Conservation (phyloP, 2,329 filamentous ascomycete genomes). For the Sordariomycetes sp. region DNA sequence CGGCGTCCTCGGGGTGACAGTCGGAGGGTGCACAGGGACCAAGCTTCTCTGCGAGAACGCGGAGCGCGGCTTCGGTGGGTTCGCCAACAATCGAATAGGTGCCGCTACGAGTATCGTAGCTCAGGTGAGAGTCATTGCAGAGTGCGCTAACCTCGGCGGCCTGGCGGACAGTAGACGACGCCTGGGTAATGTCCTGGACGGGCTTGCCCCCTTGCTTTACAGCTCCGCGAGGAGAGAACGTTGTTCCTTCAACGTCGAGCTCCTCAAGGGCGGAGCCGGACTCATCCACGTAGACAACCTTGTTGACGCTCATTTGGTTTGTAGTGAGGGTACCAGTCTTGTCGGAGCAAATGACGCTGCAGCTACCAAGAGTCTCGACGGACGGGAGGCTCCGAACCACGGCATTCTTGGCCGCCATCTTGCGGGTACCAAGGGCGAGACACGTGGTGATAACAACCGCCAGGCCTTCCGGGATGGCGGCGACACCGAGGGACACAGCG, state of each 20-base stretch:
- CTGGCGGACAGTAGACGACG: slow-evolving; percentile 68
- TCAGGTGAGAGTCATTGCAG: slow-evolving; percentile 81
- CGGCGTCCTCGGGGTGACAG: slow-evolving; percentile 46
- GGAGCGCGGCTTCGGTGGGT: slow-evolving; percentile 86
- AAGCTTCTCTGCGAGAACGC: slow-evolving; percentile 87
- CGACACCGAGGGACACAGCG: slow-evolving; percentile 93
- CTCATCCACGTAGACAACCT: slow-evolving; percentile 73
- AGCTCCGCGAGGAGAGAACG: slow-evolving; percentile 73
- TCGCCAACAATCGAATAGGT: slow-evolving; percentile 80
- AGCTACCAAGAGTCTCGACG: slow-evolving; percentile 95
- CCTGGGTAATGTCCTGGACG: slow-evolving; percentile 56
- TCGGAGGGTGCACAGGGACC: slow-evolving; percentile 61
- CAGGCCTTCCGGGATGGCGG: slow-evolving; percentile 93
- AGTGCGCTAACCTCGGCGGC: slow-evolving; percentile 63
- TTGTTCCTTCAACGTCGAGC: slow-evolving; percentile 84
- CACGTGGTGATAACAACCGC: slow-evolving; percentile 99
- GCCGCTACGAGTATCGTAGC: slow-evolving; percentile 67
- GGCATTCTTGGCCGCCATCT: slow-evolving; percentile 98
- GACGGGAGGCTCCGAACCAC: slow-evolving; percentile 94
- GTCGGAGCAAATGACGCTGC: slow-evolving; percentile 98
- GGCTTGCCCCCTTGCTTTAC: slow-evolving; percentile 59
- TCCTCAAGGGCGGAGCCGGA: slow-evolving; percentile 68
- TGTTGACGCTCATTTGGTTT: slow-evolving; percentile 98
- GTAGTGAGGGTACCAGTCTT: slow-evolving; percentile 98
- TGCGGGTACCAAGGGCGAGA: slow-evolving; percentile 86